Evolutionary conservation across 176 grass and related monocot genomes (phyloP).

Genomic region (Secale cereale): DNA sequence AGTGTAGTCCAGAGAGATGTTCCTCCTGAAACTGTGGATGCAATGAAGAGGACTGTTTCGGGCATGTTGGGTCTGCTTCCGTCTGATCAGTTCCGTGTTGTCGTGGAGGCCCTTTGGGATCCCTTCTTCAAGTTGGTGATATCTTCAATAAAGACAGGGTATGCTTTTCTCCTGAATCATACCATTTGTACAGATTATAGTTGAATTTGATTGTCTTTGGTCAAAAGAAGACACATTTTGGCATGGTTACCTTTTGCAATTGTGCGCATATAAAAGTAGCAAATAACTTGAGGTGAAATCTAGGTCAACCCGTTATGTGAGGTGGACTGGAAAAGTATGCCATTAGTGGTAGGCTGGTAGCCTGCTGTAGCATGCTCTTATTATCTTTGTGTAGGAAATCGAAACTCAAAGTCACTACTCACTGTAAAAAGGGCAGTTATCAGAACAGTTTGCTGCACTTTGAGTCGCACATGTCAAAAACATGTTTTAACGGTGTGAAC

Average conservation of each 20-base stretch:
- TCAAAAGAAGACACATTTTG: conserved; percentile 22
- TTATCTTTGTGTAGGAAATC: not conserved
- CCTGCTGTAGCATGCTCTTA: not conserved
- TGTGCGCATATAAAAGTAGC: not conserved
- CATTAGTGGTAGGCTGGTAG: not conserved
- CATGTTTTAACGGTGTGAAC: not conserved
- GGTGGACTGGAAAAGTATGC: not conserved
- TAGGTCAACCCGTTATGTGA: not conserved
- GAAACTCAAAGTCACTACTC: not conserved
- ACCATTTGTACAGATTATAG: not conserved
- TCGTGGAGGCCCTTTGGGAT: conserved; percentile 78
- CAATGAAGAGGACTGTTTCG: conserved; percentile 94
- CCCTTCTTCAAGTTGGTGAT: conserved; percentile 84
- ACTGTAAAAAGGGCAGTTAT: not conserved
- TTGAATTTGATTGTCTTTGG: conserved; percentile 13
- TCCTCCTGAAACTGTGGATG: conserved; percentile 75
- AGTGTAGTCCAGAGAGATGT: conserved; percentile 84
- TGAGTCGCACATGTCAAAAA: not conserved
- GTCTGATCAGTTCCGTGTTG: conserved; percentile 83
- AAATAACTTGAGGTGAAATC: not conserved
- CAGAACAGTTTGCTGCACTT: not conserved
- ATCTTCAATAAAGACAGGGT: conserved; percentile 97
- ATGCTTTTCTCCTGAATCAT: conserved; percentile 35
- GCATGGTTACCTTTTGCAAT: not conserved
- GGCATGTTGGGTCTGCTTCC: conserved; percentile 92